These are phyloP conservation scores for Paecilomyces dactylethromorphus DNA, from an alignment of 2,329 filamentous ascomycete genomes.

Conservation along the genomic window DNA sequence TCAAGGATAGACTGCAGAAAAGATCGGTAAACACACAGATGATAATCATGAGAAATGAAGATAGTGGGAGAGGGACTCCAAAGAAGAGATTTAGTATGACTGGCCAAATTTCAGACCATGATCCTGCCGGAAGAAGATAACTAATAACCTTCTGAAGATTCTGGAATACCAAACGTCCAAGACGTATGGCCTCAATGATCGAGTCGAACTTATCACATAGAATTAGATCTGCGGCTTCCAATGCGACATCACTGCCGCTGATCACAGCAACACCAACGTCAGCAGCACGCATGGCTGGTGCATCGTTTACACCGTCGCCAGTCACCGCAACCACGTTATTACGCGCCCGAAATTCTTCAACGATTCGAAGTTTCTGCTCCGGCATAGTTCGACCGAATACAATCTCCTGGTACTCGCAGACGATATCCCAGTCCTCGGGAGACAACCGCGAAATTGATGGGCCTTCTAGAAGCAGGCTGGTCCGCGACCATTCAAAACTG, in stretches of 20 bases:
- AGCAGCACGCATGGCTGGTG: constrained; percentile 25
- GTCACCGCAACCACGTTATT: constrained; percentile 36
- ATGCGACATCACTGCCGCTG: constrained; percentile 33
- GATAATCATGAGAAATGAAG: constrained; percentile 52
- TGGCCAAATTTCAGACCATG: constrained; percentile 53
- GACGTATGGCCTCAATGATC: constrained; percentile 25
- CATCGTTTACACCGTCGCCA: constrained; percentile 31
- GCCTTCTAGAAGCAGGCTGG: constrained; percentile 59
- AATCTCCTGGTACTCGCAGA: constrained; percentile 50
- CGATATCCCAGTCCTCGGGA: constrained; percentile 60
- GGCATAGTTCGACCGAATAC: constrained; percentile 39
- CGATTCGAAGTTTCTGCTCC: constrained; percentile 38
- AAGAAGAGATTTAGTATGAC: constrained; percentile 52
- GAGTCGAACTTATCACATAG: constrained; percentile 28
- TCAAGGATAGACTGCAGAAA: constrained; percentile 45
- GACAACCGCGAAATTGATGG: constrained; percentile 60
- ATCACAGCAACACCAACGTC: constrained; percentile 29
- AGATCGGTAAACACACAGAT: constrained; percentile 52
- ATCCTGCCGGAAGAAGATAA: constrained; percentile 46
- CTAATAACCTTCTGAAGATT: constrained; percentile 32
- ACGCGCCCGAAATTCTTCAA: constrained; percentile 30
- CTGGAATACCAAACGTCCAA: constrained; percentile 28
- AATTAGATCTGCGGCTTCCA: constrained; percentile 34
- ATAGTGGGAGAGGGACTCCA: constrained; percentile 46
- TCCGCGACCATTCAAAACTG: constrained; percentile 20